Conservation (phyloP, 75 land plant genomes). For the Pinus taeda region DNA sequence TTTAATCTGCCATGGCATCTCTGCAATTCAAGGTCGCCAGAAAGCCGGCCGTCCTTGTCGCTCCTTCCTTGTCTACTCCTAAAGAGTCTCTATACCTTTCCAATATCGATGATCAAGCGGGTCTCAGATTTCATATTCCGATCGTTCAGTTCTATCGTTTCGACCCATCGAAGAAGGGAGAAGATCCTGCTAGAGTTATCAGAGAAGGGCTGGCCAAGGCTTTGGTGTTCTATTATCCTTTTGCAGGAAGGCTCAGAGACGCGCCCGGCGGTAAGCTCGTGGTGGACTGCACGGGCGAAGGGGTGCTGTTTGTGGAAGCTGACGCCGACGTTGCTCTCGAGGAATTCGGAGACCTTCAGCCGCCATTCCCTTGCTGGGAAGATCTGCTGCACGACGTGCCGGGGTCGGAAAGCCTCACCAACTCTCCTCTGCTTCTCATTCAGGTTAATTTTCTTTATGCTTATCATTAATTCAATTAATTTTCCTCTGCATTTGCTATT, state of each 20-base stretch:
- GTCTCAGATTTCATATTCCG: too few relatives aligned
- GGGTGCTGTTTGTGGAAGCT: background rate
- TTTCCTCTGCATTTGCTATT: background rate
- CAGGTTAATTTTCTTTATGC: background rate
- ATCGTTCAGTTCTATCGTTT: too few relatives aligned
- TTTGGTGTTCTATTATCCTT: constrained; percentile 3
- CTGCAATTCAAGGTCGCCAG: too few relatives aligned
- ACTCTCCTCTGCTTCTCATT: constrained; percentile 1
- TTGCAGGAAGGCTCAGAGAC: constrained; percentile 5
- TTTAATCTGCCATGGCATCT: too few relatives aligned
- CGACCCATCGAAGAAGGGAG: too few relatives aligned
- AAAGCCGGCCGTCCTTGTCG: too few relatives aligned
- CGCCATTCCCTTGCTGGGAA: background rate
- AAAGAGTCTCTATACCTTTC: too few relatives aligned
- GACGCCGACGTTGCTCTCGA: constrained; percentile 34
- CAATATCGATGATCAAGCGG: constrained; percentile 34
- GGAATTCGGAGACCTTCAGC: background rate
- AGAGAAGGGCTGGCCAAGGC: too few relatives aligned
- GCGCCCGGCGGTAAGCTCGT: background rate
- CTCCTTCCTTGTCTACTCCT: too few relatives aligned
- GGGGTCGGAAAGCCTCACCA: background rate
- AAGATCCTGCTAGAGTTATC: too few relatives aligned
- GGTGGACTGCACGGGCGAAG: background rate
- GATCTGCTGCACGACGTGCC: background rate
- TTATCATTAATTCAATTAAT: background rate